phyloP scores from a whole-genome alignment of 345 rosid species.

The Hibiscus tridactylites region DNA sequence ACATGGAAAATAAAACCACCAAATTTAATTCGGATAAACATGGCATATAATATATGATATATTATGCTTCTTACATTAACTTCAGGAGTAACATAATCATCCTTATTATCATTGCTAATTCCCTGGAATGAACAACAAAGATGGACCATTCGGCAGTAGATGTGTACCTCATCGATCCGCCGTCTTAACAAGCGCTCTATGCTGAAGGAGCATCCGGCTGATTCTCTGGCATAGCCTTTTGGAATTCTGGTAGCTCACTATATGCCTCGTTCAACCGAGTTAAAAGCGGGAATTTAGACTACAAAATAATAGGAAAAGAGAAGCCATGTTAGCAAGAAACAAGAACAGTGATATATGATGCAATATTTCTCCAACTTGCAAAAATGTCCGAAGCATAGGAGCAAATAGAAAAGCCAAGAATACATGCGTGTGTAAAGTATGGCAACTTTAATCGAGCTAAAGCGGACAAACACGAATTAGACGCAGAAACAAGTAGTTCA shows the following conservation, averaged over 20 bases:
- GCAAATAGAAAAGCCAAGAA: not conserved
- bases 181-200: constrained; percentile 1
- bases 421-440: not conserved
- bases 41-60: not conserved
- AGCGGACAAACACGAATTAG: not conserved
- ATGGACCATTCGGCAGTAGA: not conserved
- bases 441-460: not conserved
- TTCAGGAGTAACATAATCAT: not conserved
- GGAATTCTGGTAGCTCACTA: constrained; percentile 35
- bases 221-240: constrained; percentile 25
- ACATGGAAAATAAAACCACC: not conserved
- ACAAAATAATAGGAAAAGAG: constrained; percentile 11
- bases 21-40: not conserved
- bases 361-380: not conserved
- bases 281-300: constrained; percentile 53
- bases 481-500: not conserved
- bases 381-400: not conserved
- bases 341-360: not conserved
- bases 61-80: too few relatives aligned
- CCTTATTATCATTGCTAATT: not conserved
- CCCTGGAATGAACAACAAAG: not conserved
- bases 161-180: not conserved
- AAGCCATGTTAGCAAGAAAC: not conserved
- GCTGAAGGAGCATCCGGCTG: constrained; percentile 31
- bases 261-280: constrained; percentile 52